A percentile compares a stretch with the other conserved stretches of the same genome.
These are phyloP conservation scores for Halophytophthora polymorphica DNA, from an alignment of 352 stramenopile species.

Conservation along the genomic window DNA sequence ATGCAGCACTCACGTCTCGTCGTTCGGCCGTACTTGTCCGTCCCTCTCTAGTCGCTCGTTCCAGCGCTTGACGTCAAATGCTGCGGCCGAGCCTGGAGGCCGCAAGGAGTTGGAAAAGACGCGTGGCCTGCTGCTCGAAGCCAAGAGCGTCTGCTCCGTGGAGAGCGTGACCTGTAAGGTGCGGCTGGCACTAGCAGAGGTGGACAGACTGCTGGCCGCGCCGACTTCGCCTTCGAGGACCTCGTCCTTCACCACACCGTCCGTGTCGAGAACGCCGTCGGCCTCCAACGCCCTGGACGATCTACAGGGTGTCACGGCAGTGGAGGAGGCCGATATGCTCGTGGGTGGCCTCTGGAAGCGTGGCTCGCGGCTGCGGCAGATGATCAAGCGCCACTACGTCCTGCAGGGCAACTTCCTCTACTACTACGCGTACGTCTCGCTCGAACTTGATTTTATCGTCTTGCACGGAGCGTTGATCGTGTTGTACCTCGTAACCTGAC, in stretches of 20 bases:
- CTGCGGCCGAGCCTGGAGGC: constrained; percentile 18
- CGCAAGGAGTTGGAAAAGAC: constrained; percentile 59
- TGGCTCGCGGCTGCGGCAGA: constrained; percentile 73
- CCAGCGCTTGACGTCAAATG: constrained; percentile 21
- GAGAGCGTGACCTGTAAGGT: constrained; percentile 46
- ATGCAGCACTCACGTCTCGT: neutral
- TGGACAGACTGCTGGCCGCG: constrained; percentile 33
- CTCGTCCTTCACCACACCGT: constrained; percentile 20
- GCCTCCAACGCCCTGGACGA: constrained; percentile 22
- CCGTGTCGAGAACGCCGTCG: constrained; percentile 15
- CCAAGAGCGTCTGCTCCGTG: constrained; percentile 37
- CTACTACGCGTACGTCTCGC: constrained; percentile 65
- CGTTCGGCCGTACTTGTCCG: constrained; percentile 5
- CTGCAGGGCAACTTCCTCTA: constrained; percentile 89
- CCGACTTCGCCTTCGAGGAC: constrained; percentile 4
- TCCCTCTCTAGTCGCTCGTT: constrained; percentile 27
- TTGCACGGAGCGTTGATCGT: neutral
- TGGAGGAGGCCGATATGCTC: constrained; percentile 37
- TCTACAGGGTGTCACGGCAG: constrained; percentile 22
- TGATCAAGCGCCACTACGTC: constrained; percentile 86
- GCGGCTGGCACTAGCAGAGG: constrained; percentile 37
- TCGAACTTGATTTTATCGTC: constrained; percentile 2
- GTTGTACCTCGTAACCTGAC: neutral
- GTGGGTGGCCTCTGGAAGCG: constrained; percentile 76
- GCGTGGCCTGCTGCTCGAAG: constrained; percentile 45